Evolutionary conservation across 2,329 filamentous ascomycete species (phyloP).

Genomic region (Epichloe hybrida): DNA sequence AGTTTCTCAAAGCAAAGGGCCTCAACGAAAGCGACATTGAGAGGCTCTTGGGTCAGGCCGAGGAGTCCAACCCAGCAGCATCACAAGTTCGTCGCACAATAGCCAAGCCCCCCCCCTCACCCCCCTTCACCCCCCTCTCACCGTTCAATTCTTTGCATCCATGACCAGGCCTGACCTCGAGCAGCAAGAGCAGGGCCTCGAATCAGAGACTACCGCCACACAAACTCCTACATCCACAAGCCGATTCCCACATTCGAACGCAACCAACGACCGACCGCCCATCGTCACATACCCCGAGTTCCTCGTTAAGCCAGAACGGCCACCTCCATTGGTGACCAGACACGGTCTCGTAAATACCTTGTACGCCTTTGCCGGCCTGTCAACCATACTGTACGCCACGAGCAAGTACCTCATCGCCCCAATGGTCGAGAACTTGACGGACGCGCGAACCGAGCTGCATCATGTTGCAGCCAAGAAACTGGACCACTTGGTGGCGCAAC

Average conservation of each 20-base stretch:
- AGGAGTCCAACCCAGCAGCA: slow-evolving; percentile 6
- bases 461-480: slow-evolving; percentile 33
- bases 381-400: slow-evolving; percentile 54
- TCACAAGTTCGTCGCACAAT: slow-evolving; percentile 10
- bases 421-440: slow-evolving; percentile 39
- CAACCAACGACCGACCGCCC: slow-evolving; percentile 34
- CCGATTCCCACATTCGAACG: slow-evolving; percentile 13
- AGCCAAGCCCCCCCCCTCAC: too few species aligned
- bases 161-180: neutral
- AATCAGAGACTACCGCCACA: neutral
- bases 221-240: slow-evolving; percentile 4
- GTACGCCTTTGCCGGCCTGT: slow-evolving; percentile 42
- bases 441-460: slow-evolving; percentile 40
- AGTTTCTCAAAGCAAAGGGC: slow-evolving; percentile 68
- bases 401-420: slow-evolving; percentile 55
- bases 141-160: neutral
- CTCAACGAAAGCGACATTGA: slow-evolving; percentile 55
- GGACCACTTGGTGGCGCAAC: slow-evolving; percentile 31
- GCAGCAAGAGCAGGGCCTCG: neutral
- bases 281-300: slow-evolving; percentile 62
- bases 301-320: slow-evolving; percentile 40
- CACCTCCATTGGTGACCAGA: slow-evolving; percentile 50
- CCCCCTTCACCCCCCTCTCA: too few species aligned
- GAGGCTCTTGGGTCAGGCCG: slow-evolving; percentile 38
- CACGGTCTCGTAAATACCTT: slow-evolving; percentile 44